Evolutionary conservation across 208 protist species (phyloP).

Genomic region (Leishmania lainsoni): DNA sequence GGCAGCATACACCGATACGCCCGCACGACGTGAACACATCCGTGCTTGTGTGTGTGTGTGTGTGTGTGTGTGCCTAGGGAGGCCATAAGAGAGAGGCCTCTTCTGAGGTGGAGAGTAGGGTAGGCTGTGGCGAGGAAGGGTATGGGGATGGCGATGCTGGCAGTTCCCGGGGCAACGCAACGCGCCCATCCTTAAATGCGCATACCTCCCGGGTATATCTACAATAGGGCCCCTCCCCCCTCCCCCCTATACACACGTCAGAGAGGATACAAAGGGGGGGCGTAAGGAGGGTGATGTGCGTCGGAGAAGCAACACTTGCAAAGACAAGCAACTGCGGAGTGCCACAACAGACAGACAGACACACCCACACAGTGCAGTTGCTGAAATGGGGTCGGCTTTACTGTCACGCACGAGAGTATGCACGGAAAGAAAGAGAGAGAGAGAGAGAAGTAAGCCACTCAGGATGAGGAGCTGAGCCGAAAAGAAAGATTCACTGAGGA

Average conservation of each 20-base stretch:
- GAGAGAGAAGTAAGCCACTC: background rate
- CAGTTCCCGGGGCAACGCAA: background rate
- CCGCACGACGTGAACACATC: background rate
- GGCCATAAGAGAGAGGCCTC: background rate
- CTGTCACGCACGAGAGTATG: background rate
- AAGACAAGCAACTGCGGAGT: background rate
- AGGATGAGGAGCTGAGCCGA: background rate
- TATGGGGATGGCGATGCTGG: background rate
- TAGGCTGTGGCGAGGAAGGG: background rate
- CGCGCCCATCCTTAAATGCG: background rate
- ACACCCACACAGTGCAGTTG: background rate
- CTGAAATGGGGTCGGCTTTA: background rate
- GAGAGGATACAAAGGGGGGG: background rate
- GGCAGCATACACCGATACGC: background rate
- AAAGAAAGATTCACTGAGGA: background rate
- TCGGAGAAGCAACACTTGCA: background rate
- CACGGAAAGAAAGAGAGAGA: background rate
- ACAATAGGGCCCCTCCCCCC: no score
- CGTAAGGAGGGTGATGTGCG: background rate
- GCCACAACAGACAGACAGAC: background rate
- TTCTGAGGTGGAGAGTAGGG: background rate
- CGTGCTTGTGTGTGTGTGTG: constrained; percentile 5
- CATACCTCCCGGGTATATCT: no score
- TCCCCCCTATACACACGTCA: background rate
- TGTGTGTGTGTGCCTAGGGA: background rate